These are phyloP conservation scores for Tetrapisispora pingtungensis DNA, from an alignment of 805 yeast genomes.

Conservation along the genomic window DNA sequence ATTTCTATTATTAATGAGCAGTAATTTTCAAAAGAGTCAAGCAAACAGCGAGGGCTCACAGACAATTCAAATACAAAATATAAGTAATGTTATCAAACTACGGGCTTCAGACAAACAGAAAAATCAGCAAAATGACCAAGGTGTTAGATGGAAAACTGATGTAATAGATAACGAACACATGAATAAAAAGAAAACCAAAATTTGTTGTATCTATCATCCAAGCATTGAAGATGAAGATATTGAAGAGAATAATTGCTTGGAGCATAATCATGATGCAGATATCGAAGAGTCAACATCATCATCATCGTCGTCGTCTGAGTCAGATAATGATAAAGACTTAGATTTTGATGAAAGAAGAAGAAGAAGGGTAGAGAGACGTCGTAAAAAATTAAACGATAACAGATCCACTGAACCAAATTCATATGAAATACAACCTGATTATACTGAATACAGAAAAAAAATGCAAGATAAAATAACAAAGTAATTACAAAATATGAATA, in stretches of 20 bases:
- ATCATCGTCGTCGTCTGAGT: slow-evolving; percentile 32
- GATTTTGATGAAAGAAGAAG: slow-evolving; percentile 27
- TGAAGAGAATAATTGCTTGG: slow-evolving; percentile 36
- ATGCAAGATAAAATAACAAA: background rate
- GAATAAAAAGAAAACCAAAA: slow-evolving; percentile 82
- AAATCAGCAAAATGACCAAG: slow-evolving; percentile 1
- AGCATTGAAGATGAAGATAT: slow-evolving; percentile 48
- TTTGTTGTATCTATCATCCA: slow-evolving; percentile 84
- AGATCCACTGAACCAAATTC: slow-evolving; percentile 56
- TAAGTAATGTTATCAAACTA: slow-evolving; percentile 20
- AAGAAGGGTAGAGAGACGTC: slow-evolving; percentile 29
- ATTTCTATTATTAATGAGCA: background rate
- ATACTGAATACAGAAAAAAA: slow-evolving; percentile 18
- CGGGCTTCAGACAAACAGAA: slow-evolving; percentile 10
- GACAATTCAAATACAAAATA: slow-evolving; percentile 15
- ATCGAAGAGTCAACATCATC: slow-evolving; percentile 5
- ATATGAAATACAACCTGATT: slow-evolving; percentile 77
- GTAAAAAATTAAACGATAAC: slow-evolving; percentile 19
- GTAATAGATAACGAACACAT: slow-evolving; percentile 84
- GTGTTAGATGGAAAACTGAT: slow-evolving; percentile 57
- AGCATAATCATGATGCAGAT: slow-evolving; percentile 10
- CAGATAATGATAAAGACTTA: slow-evolving; percentile 30
- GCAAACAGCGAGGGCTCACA: slow-evolving; percentile 8
- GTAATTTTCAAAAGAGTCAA: background rate
- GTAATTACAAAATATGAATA: no score